Percentiles rank a stretch among this genome's conserved stretches.
Conservation (phyloP, 768 basidiomycete genomes). For the Solioccasus polychromus region DNA sequence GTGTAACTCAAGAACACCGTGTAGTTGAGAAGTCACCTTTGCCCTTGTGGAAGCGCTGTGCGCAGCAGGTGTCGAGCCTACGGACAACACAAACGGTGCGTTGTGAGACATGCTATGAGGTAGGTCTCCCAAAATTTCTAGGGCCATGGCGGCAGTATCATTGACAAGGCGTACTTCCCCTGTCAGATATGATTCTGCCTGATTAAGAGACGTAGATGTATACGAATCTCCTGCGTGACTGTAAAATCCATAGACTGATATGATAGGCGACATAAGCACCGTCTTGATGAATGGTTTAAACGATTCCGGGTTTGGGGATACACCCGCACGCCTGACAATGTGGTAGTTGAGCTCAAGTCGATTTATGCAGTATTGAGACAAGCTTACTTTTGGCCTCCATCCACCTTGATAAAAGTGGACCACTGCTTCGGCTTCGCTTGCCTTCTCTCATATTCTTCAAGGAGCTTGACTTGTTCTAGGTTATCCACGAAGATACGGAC, state of each 20-base stretch:
- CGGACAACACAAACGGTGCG: slow-evolving; percentile 65
- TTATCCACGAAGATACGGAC: slow-evolving; percentile 75
- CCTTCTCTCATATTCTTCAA: slow-evolving; percentile 57
- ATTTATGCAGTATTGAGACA: neutral
- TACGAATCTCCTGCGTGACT: slow-evolving; percentile 78
- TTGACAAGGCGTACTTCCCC: slow-evolving; percentile 72
- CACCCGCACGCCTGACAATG: slow-evolving; percentile 81
- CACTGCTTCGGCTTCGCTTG: slow-evolving; percentile 46
- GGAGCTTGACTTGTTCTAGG: slow-evolving; percentile 61
- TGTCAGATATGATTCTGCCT: slow-evolving; percentile 65
- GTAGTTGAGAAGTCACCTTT: slow-evolving; percentile 44
- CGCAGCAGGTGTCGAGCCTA: slow-evolving; percentile 87
- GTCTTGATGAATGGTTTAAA: slow-evolving; percentile 55
- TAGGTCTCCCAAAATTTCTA: slow-evolving; percentile 43
- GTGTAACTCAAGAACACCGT: slow-evolving; percentile 71
- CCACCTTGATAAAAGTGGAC: slow-evolving; percentile 80
- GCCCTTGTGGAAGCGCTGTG: slow-evolving; percentile 65
- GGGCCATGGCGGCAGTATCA: slow-evolving; percentile 53
- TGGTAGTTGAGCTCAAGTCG: slow-evolving; percentile 12
- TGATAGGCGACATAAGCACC: slow-evolving; percentile 50
- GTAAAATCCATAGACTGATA: slow-evolving; percentile 81
- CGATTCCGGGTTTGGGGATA: slow-evolving; percentile 47
- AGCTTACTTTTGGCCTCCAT: slow-evolving; percentile 72
- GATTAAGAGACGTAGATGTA: slow-evolving; percentile 62
- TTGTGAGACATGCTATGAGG: slow-evolving; percentile 33